Evolutionary conservation across 106 monocot species (phyloP).

Genomic region (Gastrodia elata): DNA sequence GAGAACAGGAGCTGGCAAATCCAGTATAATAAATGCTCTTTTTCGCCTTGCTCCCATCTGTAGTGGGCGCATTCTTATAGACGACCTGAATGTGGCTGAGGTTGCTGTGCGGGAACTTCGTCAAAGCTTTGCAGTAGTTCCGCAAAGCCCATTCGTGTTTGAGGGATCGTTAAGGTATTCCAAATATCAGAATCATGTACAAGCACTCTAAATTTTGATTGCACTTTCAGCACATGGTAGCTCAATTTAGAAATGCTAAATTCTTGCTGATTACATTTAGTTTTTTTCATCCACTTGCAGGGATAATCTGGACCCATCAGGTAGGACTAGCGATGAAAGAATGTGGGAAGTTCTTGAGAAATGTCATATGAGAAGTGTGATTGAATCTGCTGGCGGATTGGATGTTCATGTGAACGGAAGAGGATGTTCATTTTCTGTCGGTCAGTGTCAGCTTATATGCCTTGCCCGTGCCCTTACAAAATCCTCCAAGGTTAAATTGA

Average conservation of each 20-base stretch:
- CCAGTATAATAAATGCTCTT: constrained; percentile 92
- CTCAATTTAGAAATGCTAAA: neutral
- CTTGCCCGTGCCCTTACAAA: constrained; percentile 85
- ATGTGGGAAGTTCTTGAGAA: constrained; percentile 83
- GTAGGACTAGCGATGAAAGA: constrained; percentile 37
- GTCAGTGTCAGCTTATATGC: constrained; percentile 85
- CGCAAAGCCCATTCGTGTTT: constrained; percentile 87
- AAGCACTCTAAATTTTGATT: neutral
- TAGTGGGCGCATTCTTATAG: constrained; percentile 68
- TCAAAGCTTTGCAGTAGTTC: constrained; percentile 73
- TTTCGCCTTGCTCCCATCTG: constrained; percentile 75
- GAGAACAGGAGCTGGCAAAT: constrained; percentile 96
- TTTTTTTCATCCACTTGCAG: too few relatives aligned
- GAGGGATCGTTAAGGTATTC: constrained; percentile 83
- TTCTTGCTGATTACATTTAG: neutral
- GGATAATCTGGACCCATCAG: constrained; percentile 89
- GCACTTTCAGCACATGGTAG: neutral
- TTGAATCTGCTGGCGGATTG: constrained; percentile 77
- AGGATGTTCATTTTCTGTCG: constrained; percentile 72
- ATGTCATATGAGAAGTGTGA: constrained; percentile 54
- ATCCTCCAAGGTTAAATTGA: constrained; percentile 69
- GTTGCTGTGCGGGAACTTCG: constrained; percentile 70
- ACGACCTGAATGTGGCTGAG: constrained; percentile 52
- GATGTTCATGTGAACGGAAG: constrained; percentile 65
- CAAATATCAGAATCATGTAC: neutral